Evolutionary conservation across 441 rosid genomes (phyloP), one percentile per base, ranked within the genome.

Genomic region (Bruguiera hainesii): DNA sequence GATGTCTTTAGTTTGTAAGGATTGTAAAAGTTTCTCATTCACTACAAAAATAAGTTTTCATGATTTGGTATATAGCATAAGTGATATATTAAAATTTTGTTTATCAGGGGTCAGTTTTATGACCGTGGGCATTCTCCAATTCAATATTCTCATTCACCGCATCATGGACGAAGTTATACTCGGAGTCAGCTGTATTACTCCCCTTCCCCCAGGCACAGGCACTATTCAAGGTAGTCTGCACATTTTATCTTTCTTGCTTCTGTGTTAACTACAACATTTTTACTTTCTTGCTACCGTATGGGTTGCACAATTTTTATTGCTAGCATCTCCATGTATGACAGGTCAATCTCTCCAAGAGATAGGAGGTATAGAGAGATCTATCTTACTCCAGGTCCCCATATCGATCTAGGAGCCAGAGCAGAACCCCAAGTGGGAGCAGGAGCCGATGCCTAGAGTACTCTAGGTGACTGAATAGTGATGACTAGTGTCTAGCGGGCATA

Each of bases 311-410:
- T 23, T 10, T 55, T 55, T 23, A 26, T 23, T 55, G 28, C 58
- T 55, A 23, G 6, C 6, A 6, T 46, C 9, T 23, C 1, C 1
- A n/a, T 19, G 9, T 16, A 8, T 19, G 30, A 39, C 76, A 93
- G 97, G 75, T 88, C 97, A 6, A 75, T 82, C 52, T 93, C 98
- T 26, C 94, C 91, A 0, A 72, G 76, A 63, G 86, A 70, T 56
- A 37, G 78, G 62, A 83, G 78, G 50, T 75, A 78, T 53, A 70
- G 85, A 61, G 85, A 61, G 81, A 56, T 59, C 79, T 56, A 4
- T 85, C 96, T 7, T 81, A 81, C 80, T 81, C 91, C 0, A 81
- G 85, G 80, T 86, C 97, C 2, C 91, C 83, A 0, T 75, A 77
- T 61, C 67, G 63, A 11, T 72, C 82, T 2, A 77, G 83, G 80